Conservation (phyloP, 306 rosid species). For the Dalbergia oliveri region DNA sequence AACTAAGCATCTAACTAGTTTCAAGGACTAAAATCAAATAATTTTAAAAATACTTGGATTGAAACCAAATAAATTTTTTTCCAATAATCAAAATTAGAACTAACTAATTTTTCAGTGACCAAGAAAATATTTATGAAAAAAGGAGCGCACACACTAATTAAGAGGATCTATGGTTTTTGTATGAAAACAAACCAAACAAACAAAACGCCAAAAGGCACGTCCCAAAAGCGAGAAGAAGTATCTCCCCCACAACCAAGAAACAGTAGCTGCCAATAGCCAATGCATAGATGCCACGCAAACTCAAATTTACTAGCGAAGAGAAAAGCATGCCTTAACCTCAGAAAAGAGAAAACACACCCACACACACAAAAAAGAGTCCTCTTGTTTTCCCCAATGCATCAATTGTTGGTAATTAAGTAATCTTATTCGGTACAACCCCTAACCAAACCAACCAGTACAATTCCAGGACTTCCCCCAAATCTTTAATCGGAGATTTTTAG, state of each 20-base stretch:
- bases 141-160: too few species aligned
- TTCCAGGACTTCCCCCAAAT: slow-evolving; percentile 47
- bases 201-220: not conserved
- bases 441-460: not conserved
- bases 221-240: not conserved
- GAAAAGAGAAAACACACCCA: not conserved
- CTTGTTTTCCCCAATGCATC: not conserved
- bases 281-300: slow-evolving; percentile 24
- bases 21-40: too few species aligned
- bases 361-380: slow-evolving; percentile 4
- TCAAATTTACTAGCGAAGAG: not conserved
- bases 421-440: slow-evolving; percentile 25
- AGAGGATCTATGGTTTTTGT: too few species aligned
- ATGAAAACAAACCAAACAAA: not conserved
- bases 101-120: too few species aligned
- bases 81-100: too few species aligned
- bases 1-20: too few species aligned
- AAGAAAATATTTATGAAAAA: too few species aligned
- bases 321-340: not conserved
- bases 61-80: too few species aligned
- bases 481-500: slow-evolving; percentile 62
- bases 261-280: not conserved
- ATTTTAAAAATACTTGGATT: too few species aligned
- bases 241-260: not conserved
- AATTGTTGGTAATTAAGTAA: not conserved